Base-by-base conservation (phyloP, 1,284 basidiomycete species). In the Wallemia hederae region DNA sequence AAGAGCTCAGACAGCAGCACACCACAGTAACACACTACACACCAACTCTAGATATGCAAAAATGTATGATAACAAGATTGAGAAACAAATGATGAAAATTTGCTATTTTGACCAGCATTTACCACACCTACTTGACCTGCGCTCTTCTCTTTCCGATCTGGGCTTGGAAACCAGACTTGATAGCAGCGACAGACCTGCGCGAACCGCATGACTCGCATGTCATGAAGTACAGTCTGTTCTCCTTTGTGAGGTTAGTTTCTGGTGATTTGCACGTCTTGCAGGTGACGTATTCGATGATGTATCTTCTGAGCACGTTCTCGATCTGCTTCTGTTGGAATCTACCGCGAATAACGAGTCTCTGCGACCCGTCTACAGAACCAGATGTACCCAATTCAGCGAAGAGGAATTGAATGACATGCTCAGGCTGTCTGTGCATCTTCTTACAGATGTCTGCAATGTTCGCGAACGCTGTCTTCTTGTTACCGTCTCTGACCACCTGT, bases 191-290 rank as follows among this genome's bases (percentile, higher is more conserved):
- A 64, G 88, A 92, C 60, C 92, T 80, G 67, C 85, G 77, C 64
- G 83, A 89, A 7, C 89, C 89, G 70, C 89, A 96, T 25, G 85
- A 83, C 73, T 94, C 86, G 75, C 92, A 97, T 0, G 86, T 82
- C 78, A 98, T 90, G 77, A 99, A 98, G 78, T 92, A 97, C 69
- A 99, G 88, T 73, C 92, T 86, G 73, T 97, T 96, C 74, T 97
- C 90, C 74, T 97, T 97, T 59, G 84, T 84, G 58, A 99, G 79
- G 24, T 92, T 78, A 2, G 92, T 99, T 71, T 97, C 91, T 60
- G 89, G 88, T 2, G 91, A 96, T 75, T 96, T 97, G 79, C 92
- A 99, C 39, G 92, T 98, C 74, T 96, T 94, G 80, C 92, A 99
- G 55, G 90, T 96, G 62, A 99, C 94, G 74, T 99, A 98, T 74